Base-by-base conservation (phyloP, 164 flowering plant species). In the Piper betle region DNA sequence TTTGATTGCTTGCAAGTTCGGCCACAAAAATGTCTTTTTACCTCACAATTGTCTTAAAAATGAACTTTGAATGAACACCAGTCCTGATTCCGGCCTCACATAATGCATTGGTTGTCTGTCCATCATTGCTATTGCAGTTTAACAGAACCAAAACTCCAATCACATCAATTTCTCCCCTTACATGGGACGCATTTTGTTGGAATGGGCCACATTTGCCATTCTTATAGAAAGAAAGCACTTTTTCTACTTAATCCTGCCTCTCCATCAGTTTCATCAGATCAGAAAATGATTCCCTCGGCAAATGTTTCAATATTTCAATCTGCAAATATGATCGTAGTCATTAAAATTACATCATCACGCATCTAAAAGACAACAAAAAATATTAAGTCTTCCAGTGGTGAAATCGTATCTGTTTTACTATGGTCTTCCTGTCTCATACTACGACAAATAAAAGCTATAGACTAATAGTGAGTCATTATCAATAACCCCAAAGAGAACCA, bases 221-320 rank as follows among this genome's bases (percentile, higher is more conserved):
- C 59, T 71, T 79, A 58, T 75, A 80, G 53, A 78, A 75, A 16
- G 87, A 71, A 59, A 93, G 73, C 59, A 83, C 39, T 16, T 80
- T 69, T 71, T 93, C 98, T 58, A 86, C 80, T 70, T 89, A 87
- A 40, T 90, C 98, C 72, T 87, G 96, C 69, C 98, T 82, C 62
- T 90, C 97, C 70, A 94, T 82, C 16, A 89, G 85, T 64, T 82
- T 93, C 99, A 93, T 88, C 40, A 86, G 56, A 69, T 93, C 99
- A 12, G 99, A 84, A 81, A 93, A 90, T 46, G 91, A 76, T 78
- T 93, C 97, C 59, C 89, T 70, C 63, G 87, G 99, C 76, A 93
- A 73, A 69, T 95, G 81, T 83, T 90, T 93, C 81, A 93, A 72
- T 57, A 88, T 90, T 68, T 89, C 96, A 74, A 87, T 84, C 96